Conservation (phyloP, 805 yeast genomes). For the Saturnispora kantuleensis region DNA sequence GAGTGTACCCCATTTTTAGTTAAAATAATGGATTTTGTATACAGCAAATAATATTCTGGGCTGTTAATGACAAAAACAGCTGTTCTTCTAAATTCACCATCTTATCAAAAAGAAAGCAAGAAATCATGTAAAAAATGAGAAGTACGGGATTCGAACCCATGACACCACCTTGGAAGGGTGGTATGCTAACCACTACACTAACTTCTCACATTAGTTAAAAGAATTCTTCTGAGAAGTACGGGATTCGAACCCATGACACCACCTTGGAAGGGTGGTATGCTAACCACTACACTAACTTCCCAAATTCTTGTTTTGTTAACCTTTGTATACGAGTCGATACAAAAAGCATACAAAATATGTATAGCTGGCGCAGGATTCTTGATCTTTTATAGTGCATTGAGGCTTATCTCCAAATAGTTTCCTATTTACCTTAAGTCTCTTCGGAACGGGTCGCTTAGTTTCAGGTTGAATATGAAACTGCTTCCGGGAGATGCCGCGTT, state of each 20-base stretch:
- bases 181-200: slow-evolving; percentile 89
- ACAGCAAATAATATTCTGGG: neutral
- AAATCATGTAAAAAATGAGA: no score
- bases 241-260: slow-evolving; percentile 93
- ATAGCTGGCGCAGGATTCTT: no score
- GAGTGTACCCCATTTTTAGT: slow-evolving; percentile 48
- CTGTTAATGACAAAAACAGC: neutral
- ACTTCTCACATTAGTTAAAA: slow-evolving; percentile 41
- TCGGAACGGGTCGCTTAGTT: no score
- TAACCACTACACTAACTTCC: slow-evolving; percentile 59
- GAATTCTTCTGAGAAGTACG: slow-evolving; percentile 28
- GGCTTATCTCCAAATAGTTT: no score
- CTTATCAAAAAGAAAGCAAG: neutral
- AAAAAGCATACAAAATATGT: no score
- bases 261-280: slow-evolving; percentile 91
- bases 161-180: slow-evolving; percentile 92
- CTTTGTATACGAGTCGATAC: no score
- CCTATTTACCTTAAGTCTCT: no score
- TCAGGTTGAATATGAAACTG: no score
- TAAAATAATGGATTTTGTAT: neutral
- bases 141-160: slow-evolving; percentile 86
- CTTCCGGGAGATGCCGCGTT: no score
- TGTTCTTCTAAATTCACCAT: neutral
- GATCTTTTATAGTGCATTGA: no score
- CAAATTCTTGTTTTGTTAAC: no score